Percentiles rank a stretch among this genome's conserved stretches.
Conservation (phyloP, 495 filamentous ascomycete species). For the Daldinia bambusicola region DNA sequence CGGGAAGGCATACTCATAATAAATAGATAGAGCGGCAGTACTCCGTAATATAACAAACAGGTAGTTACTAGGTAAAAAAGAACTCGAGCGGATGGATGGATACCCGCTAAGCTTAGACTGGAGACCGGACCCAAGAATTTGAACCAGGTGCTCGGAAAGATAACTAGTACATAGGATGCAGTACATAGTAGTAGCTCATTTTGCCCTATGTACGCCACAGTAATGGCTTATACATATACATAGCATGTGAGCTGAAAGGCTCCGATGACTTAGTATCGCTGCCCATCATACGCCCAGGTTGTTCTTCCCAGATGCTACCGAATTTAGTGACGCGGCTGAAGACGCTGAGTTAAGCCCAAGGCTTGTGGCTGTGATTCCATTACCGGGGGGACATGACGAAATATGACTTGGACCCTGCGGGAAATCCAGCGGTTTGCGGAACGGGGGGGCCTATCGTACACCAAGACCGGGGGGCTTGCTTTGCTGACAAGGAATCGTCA, state of each 20-base stretch:
- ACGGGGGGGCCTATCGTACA: conserved; percentile 3
- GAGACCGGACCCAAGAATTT: conserved; percentile 17
- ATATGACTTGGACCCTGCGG: conserved; percentile 12
- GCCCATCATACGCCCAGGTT: background rate
- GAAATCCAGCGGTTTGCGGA: conserved; percentile 14
- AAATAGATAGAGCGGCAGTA: conserved; percentile 22
- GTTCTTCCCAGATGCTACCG: background rate
- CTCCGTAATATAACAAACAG: conserved; percentile 29
- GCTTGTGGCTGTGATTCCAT: conserved; percentile 35
- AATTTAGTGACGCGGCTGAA: conserved; percentile 32
- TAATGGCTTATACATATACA: conserved; percentile 15
- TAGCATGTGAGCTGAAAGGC: no score
- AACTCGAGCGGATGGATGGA: conserved; percentile 32
- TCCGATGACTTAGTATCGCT: no score
- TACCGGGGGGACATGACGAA: conserved; percentile 30
- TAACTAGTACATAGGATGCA: background rate
- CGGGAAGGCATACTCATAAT: background rate
- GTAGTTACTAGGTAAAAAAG: no score
- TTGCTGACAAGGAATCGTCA: conserved; percentile 32
- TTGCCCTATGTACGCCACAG: conserved; percentile 26
- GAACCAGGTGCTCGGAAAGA: conserved; percentile 16
- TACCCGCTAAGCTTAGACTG: conserved; percentile 30
- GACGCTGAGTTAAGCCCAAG: conserved; percentile 8
- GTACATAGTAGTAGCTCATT: conserved; percentile 1
- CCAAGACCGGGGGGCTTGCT: background rate